phyloP scores from a whole-genome alignment of 2,329 filamentous ascomycete species.

The Harringtonia lauricola region DNA sequence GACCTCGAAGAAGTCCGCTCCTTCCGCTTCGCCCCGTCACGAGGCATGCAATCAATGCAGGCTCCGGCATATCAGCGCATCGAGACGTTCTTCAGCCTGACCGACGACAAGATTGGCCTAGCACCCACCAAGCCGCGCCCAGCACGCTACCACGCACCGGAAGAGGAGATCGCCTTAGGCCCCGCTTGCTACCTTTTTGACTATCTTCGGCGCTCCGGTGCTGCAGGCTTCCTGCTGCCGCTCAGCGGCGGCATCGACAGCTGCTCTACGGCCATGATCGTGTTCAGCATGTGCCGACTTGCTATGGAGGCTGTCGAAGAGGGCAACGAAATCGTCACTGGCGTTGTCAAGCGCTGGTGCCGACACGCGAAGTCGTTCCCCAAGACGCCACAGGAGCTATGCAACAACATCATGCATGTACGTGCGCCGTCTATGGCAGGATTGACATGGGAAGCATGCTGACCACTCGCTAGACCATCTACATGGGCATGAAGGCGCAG shows the following conservation, averaged over 20 bases:
- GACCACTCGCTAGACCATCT: conserved; percentile 36
- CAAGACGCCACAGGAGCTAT: conserved; percentile 46
- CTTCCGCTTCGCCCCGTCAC: conserved; percentile 43
- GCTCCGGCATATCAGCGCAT: conserved; percentile 32
- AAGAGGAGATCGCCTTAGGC: conserved; percentile 56
- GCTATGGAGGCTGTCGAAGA: conserved; percentile 40
- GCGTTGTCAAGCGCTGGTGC: conserved; percentile 25
- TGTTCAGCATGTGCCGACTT: conserved; percentile 42
- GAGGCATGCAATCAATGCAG: conserved; percentile 45
- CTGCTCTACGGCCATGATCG: conserved; percentile 33
- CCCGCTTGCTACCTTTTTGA: conserved; percentile 54
- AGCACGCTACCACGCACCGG: conserved; percentile 44
- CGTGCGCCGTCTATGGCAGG: not conserved
- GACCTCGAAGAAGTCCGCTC: conserved; percentile 61
- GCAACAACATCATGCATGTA: conserved; percentile 25
- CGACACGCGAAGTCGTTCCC: conserved; percentile 28
- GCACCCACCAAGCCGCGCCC: conserved; percentile 24
- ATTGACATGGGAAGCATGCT: too few relatives aligned
- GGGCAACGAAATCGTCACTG: conserved; percentile 26
- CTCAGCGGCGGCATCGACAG: conserved; percentile 49
- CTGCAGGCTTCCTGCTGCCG: conserved; percentile 43
- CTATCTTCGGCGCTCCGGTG: conserved; percentile 37
- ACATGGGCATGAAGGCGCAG: conserved; percentile 61
- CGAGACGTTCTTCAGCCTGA: conserved; percentile 23
- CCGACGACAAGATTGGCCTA: conserved; percentile 17